phyloP scores from a whole-genome alignment of 148 eudicot species.

The Rhododendron henanense region DNA sequence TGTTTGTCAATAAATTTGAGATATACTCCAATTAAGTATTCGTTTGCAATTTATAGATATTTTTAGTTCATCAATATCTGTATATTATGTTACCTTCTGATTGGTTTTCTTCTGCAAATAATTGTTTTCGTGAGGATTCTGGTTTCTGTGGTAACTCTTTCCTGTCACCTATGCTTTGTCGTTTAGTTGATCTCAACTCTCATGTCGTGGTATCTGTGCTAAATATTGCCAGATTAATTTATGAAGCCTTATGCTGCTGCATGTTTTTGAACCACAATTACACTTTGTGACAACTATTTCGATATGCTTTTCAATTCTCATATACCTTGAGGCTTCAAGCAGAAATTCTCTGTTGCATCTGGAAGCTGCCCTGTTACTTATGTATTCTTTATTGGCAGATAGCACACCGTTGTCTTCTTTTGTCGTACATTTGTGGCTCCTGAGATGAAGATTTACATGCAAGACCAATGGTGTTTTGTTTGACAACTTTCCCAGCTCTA shows the following conservation, averaged over 20 bases:
- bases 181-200: neutral
- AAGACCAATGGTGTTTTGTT: conserved; percentile 8
- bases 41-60: neutral
- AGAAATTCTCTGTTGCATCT: neutral
- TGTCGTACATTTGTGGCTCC: neutral
- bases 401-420: conserved; percentile 7
- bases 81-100: neutral
- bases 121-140: neutral
- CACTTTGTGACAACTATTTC: neutral
- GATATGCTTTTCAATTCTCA: neutral
- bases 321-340: neutral
- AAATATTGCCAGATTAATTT: neutral
- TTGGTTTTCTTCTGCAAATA: neutral
- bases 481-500: neutral
- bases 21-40: neutral
- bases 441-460: conserved; percentile 16
- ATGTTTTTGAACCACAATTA: neutral
- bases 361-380: neutral
- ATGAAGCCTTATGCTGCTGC: neutral
- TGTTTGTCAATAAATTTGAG: neutral
- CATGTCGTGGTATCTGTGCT: neutral
- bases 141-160: neutral
- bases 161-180: neutral
- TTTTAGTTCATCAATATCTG: neutral
- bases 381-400: conserved; percentile 14